Percentiles rank a stretch among this genome's conserved stretches.
These are phyloP conservation scores for Phycomyces blakesleeanus DNA, from an alignment of 192 early-diverging fungal genomes.

Conservation along the genomic window DNA sequence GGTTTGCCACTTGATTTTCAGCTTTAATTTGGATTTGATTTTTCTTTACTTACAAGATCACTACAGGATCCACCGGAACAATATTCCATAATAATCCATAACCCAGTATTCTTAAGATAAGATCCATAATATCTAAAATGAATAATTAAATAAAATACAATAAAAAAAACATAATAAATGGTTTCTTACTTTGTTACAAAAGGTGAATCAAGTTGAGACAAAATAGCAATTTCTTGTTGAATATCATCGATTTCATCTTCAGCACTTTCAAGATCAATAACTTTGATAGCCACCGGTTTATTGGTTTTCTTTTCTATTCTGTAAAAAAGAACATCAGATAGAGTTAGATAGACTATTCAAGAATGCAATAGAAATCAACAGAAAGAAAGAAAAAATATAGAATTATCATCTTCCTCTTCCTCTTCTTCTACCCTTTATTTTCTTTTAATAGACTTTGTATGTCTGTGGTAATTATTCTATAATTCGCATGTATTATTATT, in stretches of 20 bases:
- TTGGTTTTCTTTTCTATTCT: slow-evolving; percentile 65
- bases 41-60: slow-evolving; percentile 81
- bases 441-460: no score
- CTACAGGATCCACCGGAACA: slow-evolving; percentile 92
- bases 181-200: slow-evolving; percentile 68
- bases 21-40: no score
- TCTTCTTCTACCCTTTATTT: no score
- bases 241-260: slow-evolving; percentile 99
- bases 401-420: no score
- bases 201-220: slow-evolving; percentile 87
- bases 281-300: slow-evolving; percentile 90
- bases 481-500: no score
- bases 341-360: no score
- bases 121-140: slow-evolving; percentile 78
- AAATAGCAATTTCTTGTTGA: slow-evolving; percentile 93
- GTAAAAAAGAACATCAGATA: background rate
- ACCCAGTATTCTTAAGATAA: slow-evolving; percentile 79
- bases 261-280: slow-evolving; percentile 93
- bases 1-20: no score
- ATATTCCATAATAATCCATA: slow-evolving; percentile 99
- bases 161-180: background rate
- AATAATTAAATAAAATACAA: no score
- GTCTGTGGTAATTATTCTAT: no score
- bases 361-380: no score
- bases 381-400: slow-evolving; percentile 2